Percentiles rank a stretch among this genome's conserved stretches.
These are phyloP conservation scores for Henckelia pumila DNA, from an alignment of 257 asterid genomes.

Conservation along the genomic window DNA sequence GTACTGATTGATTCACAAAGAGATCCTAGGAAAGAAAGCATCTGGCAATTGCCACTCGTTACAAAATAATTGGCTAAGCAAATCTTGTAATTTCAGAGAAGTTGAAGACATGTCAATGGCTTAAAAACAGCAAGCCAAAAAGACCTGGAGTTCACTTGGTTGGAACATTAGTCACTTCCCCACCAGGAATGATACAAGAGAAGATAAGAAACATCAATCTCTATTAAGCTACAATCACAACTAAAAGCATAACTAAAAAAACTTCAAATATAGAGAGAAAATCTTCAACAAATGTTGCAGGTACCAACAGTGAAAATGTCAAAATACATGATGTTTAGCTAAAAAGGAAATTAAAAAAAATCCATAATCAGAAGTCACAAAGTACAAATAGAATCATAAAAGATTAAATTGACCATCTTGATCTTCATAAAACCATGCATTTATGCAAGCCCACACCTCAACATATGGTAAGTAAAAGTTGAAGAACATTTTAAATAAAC, in stretches of 20 bases:
- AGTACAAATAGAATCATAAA: background rate
- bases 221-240: background rate
- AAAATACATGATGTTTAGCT: background rate
- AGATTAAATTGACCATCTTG: background rate
- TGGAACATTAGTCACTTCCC: background rate
- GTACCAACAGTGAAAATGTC: too few species aligned
- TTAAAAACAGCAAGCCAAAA: constrained; percentile 4
- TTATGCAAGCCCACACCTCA: too few species aligned
- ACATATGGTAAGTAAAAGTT: background rate
- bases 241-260: background rate
- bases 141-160: background rate
- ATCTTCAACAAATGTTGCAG: background rate
- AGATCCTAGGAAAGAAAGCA: constrained; percentile 15
- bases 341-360: background rate
- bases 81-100: background rate
- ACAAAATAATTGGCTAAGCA: constrained; percentile 3
- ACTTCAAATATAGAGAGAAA: background rate
- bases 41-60: constrained; percentile 9
- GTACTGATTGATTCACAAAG: constrained; percentile 17
- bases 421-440: too few species aligned
- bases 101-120: background rate
- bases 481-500: background rate
- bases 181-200: background rate
- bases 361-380: background rate
- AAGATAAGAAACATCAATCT: background rate